phyloP scores from a whole-genome alignment of 1,284 basidiomycete genomes.

The Sporisorium reilianum region DNA sequence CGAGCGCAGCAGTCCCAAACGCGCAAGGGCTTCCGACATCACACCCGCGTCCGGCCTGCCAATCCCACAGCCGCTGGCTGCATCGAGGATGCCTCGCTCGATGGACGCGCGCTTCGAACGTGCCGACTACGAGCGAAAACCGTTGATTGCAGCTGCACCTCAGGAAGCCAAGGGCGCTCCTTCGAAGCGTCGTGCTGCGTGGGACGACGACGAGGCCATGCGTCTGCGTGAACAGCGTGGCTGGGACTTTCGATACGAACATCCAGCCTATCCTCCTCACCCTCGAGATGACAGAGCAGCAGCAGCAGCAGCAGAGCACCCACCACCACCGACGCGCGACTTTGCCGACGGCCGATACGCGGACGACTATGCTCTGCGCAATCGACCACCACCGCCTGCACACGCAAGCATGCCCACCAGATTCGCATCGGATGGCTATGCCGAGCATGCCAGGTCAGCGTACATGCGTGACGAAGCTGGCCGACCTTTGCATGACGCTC shows the following conservation, averaged over 20 bases:
- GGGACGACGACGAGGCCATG: slow-evolving; percentile 30
- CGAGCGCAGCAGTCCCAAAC: slow-evolving; percentile 36
- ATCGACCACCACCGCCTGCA: slow-evolving; percentile 8
- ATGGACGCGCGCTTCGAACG: slow-evolving; percentile 28
- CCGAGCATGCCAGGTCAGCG: slow-evolving; percentile 13
- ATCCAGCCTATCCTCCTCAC: slow-evolving; percentile 5
- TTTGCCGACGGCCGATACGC: slow-evolving; percentile 11
- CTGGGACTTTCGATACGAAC: slow-evolving; percentile 20
- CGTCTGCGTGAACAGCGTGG: slow-evolving; percentile 16
- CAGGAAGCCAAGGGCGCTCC: slow-evolving; percentile 3
- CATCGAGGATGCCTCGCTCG: slow-evolving; percentile 19
- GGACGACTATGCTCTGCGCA: slow-evolving; percentile 18
- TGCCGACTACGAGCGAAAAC: slow-evolving; percentile 18
- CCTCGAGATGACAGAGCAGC: slow-evolving; percentile 9
- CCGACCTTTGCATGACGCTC: slow-evolving; percentile 11
- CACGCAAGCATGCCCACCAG: slow-evolving; percentile 10
- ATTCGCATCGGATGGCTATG: slow-evolving; percentile 14
- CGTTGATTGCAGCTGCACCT: slow-evolving; percentile 1
- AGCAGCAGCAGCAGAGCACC: not conserved
- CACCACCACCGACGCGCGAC: slow-evolving; percentile 10
- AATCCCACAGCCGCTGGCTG: slow-evolving; percentile 15
- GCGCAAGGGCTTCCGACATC: slow-evolving; percentile 29
- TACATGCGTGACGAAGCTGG: slow-evolving; percentile 21
- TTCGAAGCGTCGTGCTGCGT: slow-evolving; percentile 1
- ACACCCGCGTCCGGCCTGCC: slow-evolving; percentile 26